A percentile compares a stretch with the other conserved stretches of the same genome.
Conservation (phyloP, 179 eudicot species). For the Drosera spatulata region DNA sequence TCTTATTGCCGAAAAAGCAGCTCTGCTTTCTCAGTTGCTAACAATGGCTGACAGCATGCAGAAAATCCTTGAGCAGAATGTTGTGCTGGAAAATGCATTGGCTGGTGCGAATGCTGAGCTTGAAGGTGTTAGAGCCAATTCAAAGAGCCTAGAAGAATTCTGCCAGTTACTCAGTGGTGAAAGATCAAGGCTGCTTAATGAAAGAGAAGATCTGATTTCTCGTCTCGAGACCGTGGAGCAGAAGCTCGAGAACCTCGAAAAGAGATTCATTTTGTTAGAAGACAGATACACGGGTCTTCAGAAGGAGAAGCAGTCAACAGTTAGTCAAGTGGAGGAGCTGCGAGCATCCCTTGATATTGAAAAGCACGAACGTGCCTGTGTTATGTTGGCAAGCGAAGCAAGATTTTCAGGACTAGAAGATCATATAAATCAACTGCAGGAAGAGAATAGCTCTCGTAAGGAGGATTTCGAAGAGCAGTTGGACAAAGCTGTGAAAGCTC, state of each 20-base stretch:
- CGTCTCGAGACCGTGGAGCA: slow-evolving; percentile 66
- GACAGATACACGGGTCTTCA: slow-evolving; percentile 49
- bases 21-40: slow-evolving; percentile 70
- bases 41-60: slow-evolving; percentile 66
- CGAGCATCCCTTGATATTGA: slow-evolving; percentile 48
- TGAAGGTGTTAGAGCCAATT: slow-evolving; percentile 69
- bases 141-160: slow-evolving; percentile 70
- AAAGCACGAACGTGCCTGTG: slow-evolving; percentile 45
- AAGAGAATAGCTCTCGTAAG: slow-evolving; percentile 56
- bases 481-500: slow-evolving; percentile 74
- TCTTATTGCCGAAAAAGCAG: slow-evolving; percentile 60
- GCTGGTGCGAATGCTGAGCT: slow-evolving; percentile 57
- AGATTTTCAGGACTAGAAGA: slow-evolving; percentile 59
- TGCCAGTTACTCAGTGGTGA: slow-evolving; percentile 60
- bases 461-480: slow-evolving; percentile 83
- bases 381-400: slow-evolving; percentile 37
- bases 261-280: slow-evolving; percentile 53
- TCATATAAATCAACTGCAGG: slow-evolving; percentile 45
- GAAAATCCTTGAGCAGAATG: slow-evolving; percentile 65
- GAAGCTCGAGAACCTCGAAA: slow-evolving; percentile 56
- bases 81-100: slow-evolving; percentile 58
- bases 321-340: slow-evolving; percentile 47
- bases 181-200: slow-evolving; percentile 52
- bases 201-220: slow-evolving; percentile 43
- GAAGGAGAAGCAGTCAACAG: slow-evolving; percentile 53